A percentile compares a stretch with the other conserved stretches of the same genome.
Conservation (phyloP, 1,284 basidiomycete genomes). For the Puccinia coronata region DNA sequence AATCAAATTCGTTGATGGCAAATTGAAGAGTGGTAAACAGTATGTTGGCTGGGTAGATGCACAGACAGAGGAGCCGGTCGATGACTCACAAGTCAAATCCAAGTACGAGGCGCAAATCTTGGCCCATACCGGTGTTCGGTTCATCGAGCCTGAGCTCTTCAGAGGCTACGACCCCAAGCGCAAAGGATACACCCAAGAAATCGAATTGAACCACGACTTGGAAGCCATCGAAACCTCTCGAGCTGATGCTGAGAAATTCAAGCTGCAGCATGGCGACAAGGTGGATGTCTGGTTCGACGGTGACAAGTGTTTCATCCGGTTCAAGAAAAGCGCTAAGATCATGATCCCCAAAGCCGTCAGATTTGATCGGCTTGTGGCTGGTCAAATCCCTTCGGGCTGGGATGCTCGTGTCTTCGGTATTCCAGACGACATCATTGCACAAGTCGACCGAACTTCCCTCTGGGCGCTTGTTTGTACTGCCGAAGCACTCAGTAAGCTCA, state of each 20-base stretch:
- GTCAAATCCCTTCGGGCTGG: constrained; percentile 97
- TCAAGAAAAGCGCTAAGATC: constrained; percentile 96
- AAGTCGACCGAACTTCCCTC: constrained; percentile 89
- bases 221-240: constrained; percentile 92
- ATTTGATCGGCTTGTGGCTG: constrained; percentile 91
- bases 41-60: constrained; percentile 98
- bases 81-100: constrained; percentile 93
- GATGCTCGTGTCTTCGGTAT: constrained; percentile 93
- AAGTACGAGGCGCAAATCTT: constrained; percentile 95
- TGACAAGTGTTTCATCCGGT: constrained; percentile 87
- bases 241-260: constrained; percentile 90
- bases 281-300: constrained; percentile 88
- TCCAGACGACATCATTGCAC: constrained; percentile 92
- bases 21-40: constrained; percentile 83
- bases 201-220: constrained; percentile 93
- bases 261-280: constrained; percentile 92
- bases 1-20: constrained; percentile 98
- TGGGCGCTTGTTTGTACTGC: constrained; percentile 95
- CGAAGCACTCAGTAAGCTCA: constrained; percentile 73
- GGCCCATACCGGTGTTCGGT: constrained; percentile 78
- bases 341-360: constrained; percentile 91
- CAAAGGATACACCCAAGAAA: constrained; percentile 95
- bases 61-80: constrained; percentile 92
- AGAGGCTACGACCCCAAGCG: constrained; percentile 94
- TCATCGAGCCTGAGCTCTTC: constrained; percentile 82